Evolutionary conservation across 345 rosid species (phyloP), one percentile per base, ranked within the genome.

Genomic region (Rhodamnia argentea): DNA sequence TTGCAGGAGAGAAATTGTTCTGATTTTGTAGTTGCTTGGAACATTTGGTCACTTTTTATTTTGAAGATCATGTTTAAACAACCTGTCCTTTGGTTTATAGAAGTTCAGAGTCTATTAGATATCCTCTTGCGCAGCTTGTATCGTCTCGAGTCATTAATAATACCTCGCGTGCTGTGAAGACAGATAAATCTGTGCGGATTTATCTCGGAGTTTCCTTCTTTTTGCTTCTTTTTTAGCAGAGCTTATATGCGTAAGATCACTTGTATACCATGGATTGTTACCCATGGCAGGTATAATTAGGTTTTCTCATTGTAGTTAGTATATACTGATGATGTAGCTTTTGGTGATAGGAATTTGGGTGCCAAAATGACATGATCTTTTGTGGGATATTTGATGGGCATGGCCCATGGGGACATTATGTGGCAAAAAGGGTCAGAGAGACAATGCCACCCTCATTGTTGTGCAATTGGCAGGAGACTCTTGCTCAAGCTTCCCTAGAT

Each of bases 351-450:
- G 98, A 91, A 84, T 97, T 92, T 55, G 99, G 99, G 85, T 91
- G 96, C 86, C 95, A 97, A 89, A 94, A 86, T 85, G 99, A 96
- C 90, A 96, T 94, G 96, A 86, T 90, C 26, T 97, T 96, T 62
- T 97, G 99, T 70, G 99, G 99, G 86, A 92, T 97, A 89, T 97
- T 95, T 83, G 99, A 97, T 86, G 99, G 99, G 83, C 99, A 97
- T 60, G 99, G 99, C 86, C 94, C 93, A 1, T 97, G 99, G 99
- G 99, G 99, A 24, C 99, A 97, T 89, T 96, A 83, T 59, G 99
- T 97, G 52, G 92, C 99, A 4, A 96, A 96, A 86, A 93, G 88
- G 90, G 99, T 97, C 53, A 87, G 96, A 26, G 91, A 97, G 85
- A 91, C 96, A 1, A 88, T 97, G 98, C 98, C 99, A 44, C 40